Percentiles rank a stretch among this genome's conserved stretches.
Conservation (phyloP, 176 grass and related monocot species). For the Tillandsia leiboldiana region DNA sequence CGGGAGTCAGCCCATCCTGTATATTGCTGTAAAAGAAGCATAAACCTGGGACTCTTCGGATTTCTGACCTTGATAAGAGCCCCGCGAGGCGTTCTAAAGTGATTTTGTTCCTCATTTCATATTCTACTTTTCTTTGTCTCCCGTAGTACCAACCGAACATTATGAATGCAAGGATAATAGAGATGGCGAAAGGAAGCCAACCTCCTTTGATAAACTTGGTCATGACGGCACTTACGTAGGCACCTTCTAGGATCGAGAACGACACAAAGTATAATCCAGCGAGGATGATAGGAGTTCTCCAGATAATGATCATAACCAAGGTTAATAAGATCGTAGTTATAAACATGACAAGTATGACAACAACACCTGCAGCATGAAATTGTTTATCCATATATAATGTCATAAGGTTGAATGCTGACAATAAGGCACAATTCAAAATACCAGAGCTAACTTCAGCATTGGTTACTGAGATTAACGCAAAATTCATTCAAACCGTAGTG, state of each 20-base stretch:
- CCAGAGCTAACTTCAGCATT: too few relatives aligned
- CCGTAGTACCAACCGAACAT: constrained; percentile 57
- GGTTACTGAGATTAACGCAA: not conserved
- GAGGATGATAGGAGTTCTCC: constrained; percentile 4
- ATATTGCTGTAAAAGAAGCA: constrained; percentile 49
- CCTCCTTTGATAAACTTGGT: constrained; percentile 41
- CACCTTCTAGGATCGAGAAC: constrained; percentile 28
- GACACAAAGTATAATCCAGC: constrained; percentile 8
- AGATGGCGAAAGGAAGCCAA: constrained; percentile 57
- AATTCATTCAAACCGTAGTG: too few relatives aligned
- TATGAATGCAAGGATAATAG: constrained; percentile 29
- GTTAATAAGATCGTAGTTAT: constrained; percentile 39
- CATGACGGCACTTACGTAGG: constrained; percentile 41
- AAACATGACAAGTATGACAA: constrained; percentile 52
- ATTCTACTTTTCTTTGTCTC: constrained; percentile 32
- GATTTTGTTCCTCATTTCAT: constrained; percentile 27
- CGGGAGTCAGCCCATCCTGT: constrained; percentile 34
- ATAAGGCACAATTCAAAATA: too few relatives aligned
- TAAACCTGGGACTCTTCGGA: constrained; percentile 16
- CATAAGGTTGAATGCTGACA: too few relatives aligned
- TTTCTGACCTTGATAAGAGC: not conserved
- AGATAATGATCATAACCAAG: constrained; percentile 45
- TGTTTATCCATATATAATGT: too few relatives aligned
- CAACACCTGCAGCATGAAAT: constrained; percentile 24
- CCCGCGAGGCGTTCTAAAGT: constrained; percentile 5